Evolutionary conservation across 202 grass and related monocot species (phyloP), one percentile per base, ranked within the genome.

Genomic region (Panicum hallii): DNA sequence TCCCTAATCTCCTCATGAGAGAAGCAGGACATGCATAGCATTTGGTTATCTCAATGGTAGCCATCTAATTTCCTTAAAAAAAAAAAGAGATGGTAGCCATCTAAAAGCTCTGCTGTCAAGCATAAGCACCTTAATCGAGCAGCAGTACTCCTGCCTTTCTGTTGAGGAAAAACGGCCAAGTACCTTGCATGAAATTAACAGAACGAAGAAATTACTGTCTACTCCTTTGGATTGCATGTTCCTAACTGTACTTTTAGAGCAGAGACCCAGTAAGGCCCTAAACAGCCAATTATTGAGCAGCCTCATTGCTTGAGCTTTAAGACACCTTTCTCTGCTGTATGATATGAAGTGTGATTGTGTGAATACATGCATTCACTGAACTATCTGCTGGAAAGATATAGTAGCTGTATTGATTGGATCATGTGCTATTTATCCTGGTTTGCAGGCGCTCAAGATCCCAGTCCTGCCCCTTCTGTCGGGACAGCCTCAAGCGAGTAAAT

Each of bases 391-490:
- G 23, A 40, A 71, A 86, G 2, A 47, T 47, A 42, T 11, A 42
- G 64, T 36, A 47, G 11, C 4, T 90, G 42, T 70, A 72, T 69
- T 82, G 66, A 63, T 52, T 86, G 28, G 74, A 47, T 4, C 50
- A 46, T 82, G 9, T 20, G 19, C 11, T 15, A 49, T 73, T 15
- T 23, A 38, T 77, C 84, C 26, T 72, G 23, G 79, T 78, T 38
- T 80, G 84, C 83, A 97, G 95, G 95, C 89, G 88, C 67, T 57
- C 92, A 42, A 85, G 92, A 82, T 97, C 90, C 19, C 90, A 97
- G 16, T 97, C 95, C 0, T 94, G 95, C 67, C 95, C 95, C 38
- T 97, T 97, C 76, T 97, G 95, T 76, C 90, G 95, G 10, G 95
- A 97, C 72, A 91, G 86, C 49, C 83, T 97, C 22, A 97, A 93